Percentiles rank a stretch among this genome's conserved stretches.
These are phyloP conservation scores for Agroathelia rolfsii DNA, from an alignment of 1,284 basidiomycete genomes.

Conservation along the genomic window DNA sequence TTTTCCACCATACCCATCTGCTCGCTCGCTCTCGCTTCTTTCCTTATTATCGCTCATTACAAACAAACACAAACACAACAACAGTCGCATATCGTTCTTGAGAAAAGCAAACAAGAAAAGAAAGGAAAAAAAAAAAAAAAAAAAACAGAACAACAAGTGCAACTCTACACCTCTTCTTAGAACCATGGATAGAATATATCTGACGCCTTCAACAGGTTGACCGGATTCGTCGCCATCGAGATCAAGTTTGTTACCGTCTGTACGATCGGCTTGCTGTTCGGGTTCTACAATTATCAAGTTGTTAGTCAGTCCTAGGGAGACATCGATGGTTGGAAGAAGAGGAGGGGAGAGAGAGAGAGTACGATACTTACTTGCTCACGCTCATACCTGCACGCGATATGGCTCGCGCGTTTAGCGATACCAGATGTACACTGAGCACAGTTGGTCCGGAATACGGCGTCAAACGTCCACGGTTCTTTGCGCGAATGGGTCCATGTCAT, in stretches of 20 bases:
- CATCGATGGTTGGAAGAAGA: constrained; percentile 1
- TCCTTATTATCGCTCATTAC: too few species aligned
- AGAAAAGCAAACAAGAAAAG: constrained; percentile 10
- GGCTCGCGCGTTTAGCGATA: constrained; percentile 79
- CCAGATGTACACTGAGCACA: constrained; percentile 71
- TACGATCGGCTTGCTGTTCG: constrained; percentile 48
- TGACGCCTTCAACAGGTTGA: constrained; percentile 72
- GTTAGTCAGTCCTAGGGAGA: constrained; percentile 19
- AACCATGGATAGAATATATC: constrained; percentile 83
- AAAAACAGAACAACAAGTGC: constrained; percentile 3
- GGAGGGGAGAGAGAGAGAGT: not conserved
- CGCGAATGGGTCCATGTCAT: constrained; percentile 58
- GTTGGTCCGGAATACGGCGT: constrained; percentile 55
- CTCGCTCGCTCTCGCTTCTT: too few species aligned
- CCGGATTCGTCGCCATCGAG: constrained; percentile 62
- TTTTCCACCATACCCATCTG: too few species aligned
- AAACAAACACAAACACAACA: too few species aligned
- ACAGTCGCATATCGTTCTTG: not conserved
- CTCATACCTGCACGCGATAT: constrained; percentile 78
- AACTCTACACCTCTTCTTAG: too few species aligned
- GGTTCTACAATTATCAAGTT: constrained; percentile 25
- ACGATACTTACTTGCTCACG: constrained; percentile 55
- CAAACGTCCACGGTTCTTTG: constrained; percentile 41
- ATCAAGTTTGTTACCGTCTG: constrained; percentile 84
- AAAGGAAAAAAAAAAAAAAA: constrained; percentile 4